A percentile compares a stretch with the other conserved stretches of the same genome.
Evolutionary conservation across 2,329 filamentous ascomycete species (phyloP).

Genomic region (Colletotrichum tamarilloi): DNA sequence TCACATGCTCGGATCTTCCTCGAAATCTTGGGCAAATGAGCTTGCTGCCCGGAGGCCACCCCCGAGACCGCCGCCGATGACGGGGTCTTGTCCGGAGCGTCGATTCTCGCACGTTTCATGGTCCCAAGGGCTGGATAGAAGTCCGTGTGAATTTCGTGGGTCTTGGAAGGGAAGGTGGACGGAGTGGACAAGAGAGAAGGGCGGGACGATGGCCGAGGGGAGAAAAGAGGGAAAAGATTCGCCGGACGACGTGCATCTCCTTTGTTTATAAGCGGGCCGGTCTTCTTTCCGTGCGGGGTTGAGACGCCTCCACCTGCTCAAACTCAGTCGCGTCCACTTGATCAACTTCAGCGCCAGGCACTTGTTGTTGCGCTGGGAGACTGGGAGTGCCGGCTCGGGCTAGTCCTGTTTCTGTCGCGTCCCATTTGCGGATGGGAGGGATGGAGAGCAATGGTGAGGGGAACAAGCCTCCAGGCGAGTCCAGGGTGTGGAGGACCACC

Average conservation of each 20-base stretch:
- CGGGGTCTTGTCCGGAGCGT: conserved; percentile 34
- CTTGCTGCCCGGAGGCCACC: conserved; percentile 11
- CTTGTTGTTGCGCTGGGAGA: not conserved
- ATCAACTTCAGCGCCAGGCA: not conserved
- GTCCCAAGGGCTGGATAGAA: conserved; percentile 20
- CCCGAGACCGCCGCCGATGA: conserved; percentile 17
- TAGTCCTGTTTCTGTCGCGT: not conserved
- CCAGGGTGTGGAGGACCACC: not conserved
- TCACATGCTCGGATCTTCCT: conserved; percentile 47
- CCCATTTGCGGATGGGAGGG: conserved; percentile 1
- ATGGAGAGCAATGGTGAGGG: not conserved
- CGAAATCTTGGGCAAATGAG: conserved; percentile 43
- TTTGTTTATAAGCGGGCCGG: conserved; percentile 36
- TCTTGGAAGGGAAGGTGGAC: conserved; percentile 18
- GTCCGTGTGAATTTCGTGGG: conserved; percentile 30
- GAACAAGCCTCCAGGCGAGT: too few relatives aligned
- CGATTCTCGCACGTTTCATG: conserved; percentile 35
- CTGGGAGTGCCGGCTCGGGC: not conserved
- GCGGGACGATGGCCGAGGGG: conserved; percentile 34
- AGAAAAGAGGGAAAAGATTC: conserved; percentile 27
- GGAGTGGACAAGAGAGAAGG: conserved; percentile 23
- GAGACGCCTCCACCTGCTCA: conserved; percentile 12
- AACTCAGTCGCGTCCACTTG: conserved; percentile 9
- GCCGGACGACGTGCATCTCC: conserved; percentile 14
- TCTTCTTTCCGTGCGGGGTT: conserved; percentile 35